These are phyloP conservation scores for Ilex aquifolium DNA, from an alignment of 257 asterid species.

Conservation along the genomic window DNA sequence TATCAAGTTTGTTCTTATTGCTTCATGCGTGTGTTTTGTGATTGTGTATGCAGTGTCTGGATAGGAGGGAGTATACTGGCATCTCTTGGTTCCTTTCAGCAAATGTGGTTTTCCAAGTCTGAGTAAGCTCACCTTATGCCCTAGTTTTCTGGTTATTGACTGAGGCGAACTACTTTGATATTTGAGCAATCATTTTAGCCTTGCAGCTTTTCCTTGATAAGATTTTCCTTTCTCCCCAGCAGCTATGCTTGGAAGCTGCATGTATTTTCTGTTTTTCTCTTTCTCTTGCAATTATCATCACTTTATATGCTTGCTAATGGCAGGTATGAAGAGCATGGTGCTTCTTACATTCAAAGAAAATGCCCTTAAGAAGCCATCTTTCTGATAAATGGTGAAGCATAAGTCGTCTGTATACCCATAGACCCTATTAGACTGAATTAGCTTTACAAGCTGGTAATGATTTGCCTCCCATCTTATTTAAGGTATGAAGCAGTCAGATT, in stretches of 20 bases:
- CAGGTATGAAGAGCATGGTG: constrained; percentile 93
- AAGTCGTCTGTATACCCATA: neutral
- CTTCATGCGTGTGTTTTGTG: constrained; percentile 9
- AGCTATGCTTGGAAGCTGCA: neutral
- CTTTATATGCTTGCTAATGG: constrained; percentile 7
- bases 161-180: too few species aligned
- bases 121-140: constrained; percentile 54
- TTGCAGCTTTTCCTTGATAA: neutral
- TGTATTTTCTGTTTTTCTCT: neutral
- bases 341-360: constrained; percentile 81
- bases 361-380: constrained; percentile 48
- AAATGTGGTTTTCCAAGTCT: constrained; percentile 98
- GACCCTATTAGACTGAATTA: neutral
- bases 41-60: constrained; percentile 67
- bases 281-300: neutral
- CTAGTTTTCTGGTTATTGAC: neutral
- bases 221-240: neutral
- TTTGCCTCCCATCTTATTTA: too few species aligned
- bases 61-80: constrained; percentile 99
- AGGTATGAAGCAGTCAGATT: too few species aligned
- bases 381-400: neutral
- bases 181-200: too few species aligned
- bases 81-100: constrained; percentile 98
- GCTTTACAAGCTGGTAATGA: too few species aligned
- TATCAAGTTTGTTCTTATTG: too few species aligned